A percentile compares a stretch with the other conserved stretches of the same genome.
These are phyloP conservation scores for Debaryomyces tyrocola DNA, from an alignment of 805 yeast genomes.

Conservation along the genomic window DNA sequence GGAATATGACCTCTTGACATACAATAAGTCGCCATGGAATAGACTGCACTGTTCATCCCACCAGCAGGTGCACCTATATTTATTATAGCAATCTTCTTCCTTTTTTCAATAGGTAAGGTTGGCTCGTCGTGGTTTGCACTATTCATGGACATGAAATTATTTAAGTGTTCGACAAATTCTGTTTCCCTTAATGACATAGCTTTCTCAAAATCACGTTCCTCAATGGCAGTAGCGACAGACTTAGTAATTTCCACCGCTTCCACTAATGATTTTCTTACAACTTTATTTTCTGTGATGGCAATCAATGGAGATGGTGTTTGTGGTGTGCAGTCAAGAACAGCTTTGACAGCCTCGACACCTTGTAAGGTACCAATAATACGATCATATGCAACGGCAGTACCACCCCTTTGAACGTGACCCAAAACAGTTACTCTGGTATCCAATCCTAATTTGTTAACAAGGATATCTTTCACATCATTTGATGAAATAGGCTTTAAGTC, in stretches of 20 bases:
- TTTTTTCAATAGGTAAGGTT: conserved; percentile 56
- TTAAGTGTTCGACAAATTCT: conserved; percentile 78
- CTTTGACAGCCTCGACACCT: conserved; percentile 96
- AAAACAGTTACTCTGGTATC: conserved; percentile 94
- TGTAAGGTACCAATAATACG: conserved; percentile 89
- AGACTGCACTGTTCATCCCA: conserved; percentile 88
- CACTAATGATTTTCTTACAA: conserved; percentile 79
- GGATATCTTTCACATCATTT: conserved; percentile 75
- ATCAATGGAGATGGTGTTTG: conserved; percentile 94
- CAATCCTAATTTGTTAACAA: conserved; percentile 73
- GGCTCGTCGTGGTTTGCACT: conserved; percentile 65
- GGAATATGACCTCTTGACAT: conserved; percentile 87
- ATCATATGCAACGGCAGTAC: conserved; percentile 95
- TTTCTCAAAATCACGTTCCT: conserved; percentile 70
- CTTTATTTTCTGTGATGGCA: conserved; percentile 83
- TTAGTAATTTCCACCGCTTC: conserved; percentile 89
- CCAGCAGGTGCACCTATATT: conserved; percentile 98
- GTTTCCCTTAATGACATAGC: conserved; percentile 88
- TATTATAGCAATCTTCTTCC: conserved; percentile 77
- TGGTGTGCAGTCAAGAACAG: conserved; percentile 85
- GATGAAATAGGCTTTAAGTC: conserved; percentile 80
- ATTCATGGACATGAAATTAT: conserved; percentile 70
- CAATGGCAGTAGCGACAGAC: conserved; percentile 88
- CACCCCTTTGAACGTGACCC: conserved; percentile 99
- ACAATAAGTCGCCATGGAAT: conserved; percentile 89